phyloP scores from a whole-genome alignment of 805 yeast genomes.

The Suhomyces canberraensis region DNA sequence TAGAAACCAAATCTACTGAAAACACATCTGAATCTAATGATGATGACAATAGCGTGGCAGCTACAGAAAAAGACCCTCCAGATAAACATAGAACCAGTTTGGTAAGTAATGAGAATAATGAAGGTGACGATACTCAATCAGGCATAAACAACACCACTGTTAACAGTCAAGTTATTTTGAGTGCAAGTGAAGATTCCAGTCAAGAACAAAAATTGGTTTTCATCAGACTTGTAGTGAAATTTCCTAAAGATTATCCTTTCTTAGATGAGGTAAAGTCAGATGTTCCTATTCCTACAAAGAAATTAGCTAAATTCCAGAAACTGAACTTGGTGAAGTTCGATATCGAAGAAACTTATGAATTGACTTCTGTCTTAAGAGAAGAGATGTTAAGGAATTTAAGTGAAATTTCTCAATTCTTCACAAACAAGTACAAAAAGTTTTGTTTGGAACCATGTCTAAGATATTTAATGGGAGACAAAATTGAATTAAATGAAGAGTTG shows the following conservation, averaged over 20 bases:
- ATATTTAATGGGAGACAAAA: slow-evolving; percentile 75
- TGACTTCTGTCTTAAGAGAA: slow-evolving; percentile 45
- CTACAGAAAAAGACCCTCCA: background rate
- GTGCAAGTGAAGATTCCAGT: slow-evolving; percentile 34
- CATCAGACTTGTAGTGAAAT: slow-evolving; percentile 62
- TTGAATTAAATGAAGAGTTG: slow-evolving; percentile 39
- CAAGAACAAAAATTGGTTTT: slow-evolving; percentile 50
- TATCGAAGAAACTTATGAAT: slow-evolving; percentile 78
- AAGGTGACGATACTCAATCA: background rate
- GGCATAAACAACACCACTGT: background rate
- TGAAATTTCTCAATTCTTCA: slow-evolving; percentile 54
- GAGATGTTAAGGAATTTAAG: slow-evolving; percentile 51
- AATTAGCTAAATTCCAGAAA: slow-evolving; percentile 17
- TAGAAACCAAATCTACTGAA: background rate
- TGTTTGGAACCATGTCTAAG: slow-evolving; percentile 81
- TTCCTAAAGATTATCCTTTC: slow-evolving; percentile 73
- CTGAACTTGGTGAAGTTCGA: slow-evolving; percentile 39
- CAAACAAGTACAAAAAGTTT: slow-evolving; percentile 52
- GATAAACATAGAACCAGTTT: slow-evolving; percentile 1
- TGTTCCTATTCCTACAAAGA: slow-evolving; percentile 10
- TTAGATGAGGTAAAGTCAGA: slow-evolving; percentile 40
- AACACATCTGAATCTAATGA: background rate
- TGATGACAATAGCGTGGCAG: background rate
- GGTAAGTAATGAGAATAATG: slow-evolving; percentile 1
- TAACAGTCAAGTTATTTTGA: slow-evolving; percentile 1